These are phyloP conservation scores for Huntiella decipiens DNA, from an alignment of 2,329 filamentous ascomycete genomes.

Conservation along the genomic window DNA sequence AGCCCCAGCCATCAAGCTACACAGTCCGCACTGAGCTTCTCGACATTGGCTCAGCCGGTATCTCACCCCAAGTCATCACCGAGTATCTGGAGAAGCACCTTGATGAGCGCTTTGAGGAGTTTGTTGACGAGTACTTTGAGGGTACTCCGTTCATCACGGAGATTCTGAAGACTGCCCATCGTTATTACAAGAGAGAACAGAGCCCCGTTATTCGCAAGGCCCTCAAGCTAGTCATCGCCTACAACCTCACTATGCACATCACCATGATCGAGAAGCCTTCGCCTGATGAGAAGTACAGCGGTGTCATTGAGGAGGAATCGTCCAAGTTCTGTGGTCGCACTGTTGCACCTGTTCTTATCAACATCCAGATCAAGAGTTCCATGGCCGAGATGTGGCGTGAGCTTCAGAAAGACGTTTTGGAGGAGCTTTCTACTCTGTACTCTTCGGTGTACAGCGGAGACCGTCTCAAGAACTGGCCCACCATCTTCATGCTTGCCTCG, in stretches of 20 bases:
- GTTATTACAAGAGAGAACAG: slow-evolving; percentile 77
- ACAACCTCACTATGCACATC: slow-evolving; percentile 87
- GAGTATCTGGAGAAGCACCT: slow-evolving; percentile 94
- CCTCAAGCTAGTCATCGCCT: slow-evolving; percentile 82
- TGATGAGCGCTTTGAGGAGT: slow-evolving; percentile 76
- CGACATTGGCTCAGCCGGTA: slow-evolving; percentile 73
- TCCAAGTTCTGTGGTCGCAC: slow-evolving; percentile 83
- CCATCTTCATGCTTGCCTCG: slow-evolving; percentile 91
- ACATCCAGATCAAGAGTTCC: slow-evolving; percentile 96
- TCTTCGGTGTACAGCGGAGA: slow-evolving; percentile 96
- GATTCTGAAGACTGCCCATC: slow-evolving; percentile 88
- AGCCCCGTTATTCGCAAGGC: slow-evolving; percentile 84
- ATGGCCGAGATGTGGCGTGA: slow-evolving; percentile 97
- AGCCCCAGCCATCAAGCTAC: slow-evolving; percentile 52
- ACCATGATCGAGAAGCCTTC: slow-evolving; percentile 84
- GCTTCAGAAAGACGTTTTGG: slow-evolving; percentile 84
- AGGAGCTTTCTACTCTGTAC: slow-evolving; percentile 81
- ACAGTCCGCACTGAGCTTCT: slow-evolving; percentile 76
- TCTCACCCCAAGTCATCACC: slow-evolving; percentile 61
- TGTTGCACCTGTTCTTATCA: slow-evolving; percentile 94
- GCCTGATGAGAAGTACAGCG: slow-evolving; percentile 57
- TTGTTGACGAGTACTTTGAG: slow-evolving; percentile 91
- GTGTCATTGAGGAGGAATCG: slow-evolving; percentile 67
- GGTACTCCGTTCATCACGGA: slow-evolving; percentile 89
- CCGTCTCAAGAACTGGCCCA: slow-evolving; percentile 96